These are phyloP conservation scores for Mucor mucedo DNA, from an alignment of 371 early-diverging fungal species.

Conservation along the genomic window DNA sequence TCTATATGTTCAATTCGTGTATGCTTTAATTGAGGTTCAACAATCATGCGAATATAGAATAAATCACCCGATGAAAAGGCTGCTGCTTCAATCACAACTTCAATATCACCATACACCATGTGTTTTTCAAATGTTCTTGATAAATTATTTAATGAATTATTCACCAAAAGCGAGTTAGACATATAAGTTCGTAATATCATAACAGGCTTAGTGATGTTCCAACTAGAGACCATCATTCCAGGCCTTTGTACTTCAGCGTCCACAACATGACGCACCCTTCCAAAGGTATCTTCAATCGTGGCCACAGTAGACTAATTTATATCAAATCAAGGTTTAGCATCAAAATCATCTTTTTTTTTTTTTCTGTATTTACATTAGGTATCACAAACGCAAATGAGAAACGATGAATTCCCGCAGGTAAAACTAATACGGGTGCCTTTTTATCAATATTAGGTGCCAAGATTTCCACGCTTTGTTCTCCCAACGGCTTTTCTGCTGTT, in stretches of 20 bases:
- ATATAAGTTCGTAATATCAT: conserved; percentile 45
- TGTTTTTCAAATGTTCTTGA: conserved; percentile 48
- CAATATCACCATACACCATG: conserved; percentile 37
- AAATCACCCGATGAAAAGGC: conserved; percentile 51
- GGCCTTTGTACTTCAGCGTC: conserved; percentile 46
- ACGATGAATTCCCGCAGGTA: conserved; percentile 43
- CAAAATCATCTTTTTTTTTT: neutral
- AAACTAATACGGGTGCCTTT: conserved; percentile 18
- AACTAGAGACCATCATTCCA: conserved; percentile 41
- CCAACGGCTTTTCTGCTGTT: conserved; percentile 39
- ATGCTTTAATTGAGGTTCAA: conserved; percentile 47
- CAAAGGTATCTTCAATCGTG: conserved; percentile 49
- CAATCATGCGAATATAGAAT: conserved; percentile 40
- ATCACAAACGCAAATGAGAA: conserved; percentile 50
- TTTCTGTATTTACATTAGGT: conserved; percentile 38
- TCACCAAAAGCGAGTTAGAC: conserved; percentile 47
- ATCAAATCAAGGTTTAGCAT: neutral
- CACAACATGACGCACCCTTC: conserved; percentile 43
- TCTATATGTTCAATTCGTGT: conserved; percentile 42
- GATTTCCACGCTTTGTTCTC: conserved; percentile 38
- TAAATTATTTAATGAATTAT: conserved; percentile 43
- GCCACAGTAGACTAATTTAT: conserved; percentile 38
- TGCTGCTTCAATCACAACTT: conserved; percentile 46
- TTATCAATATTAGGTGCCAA: conserved; percentile 27
- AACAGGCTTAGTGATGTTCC: conserved; percentile 36